These are phyloP conservation scores for Coniophora puteana DNA, from an alignment of 1,284 basidiomycete genomes.

Conservation along the genomic window DNA sequence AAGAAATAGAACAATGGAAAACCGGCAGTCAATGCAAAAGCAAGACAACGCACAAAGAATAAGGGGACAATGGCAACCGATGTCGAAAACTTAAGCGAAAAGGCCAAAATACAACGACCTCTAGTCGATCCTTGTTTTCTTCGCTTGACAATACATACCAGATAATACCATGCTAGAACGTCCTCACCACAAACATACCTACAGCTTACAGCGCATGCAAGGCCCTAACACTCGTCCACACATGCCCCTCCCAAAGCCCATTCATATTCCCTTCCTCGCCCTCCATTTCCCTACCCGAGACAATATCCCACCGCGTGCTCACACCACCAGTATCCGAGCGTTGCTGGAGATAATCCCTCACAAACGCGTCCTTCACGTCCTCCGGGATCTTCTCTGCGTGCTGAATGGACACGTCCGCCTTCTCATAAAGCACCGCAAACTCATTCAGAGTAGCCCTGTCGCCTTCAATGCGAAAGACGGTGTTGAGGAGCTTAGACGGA, in stretches of 20 bases:
- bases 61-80: no score
- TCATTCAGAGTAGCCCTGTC: slow-evolving; percentile 17
- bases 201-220: no score
- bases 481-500: slow-evolving; percentile 17
- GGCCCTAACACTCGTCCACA: not conserved
- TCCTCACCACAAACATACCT: no score
- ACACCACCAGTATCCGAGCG: not conserved
- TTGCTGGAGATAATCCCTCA: no score
- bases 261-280: not conserved
- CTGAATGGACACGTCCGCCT: slow-evolving; percentile 1
- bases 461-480: slow-evolving; percentile 23
- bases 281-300: not conserved
- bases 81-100: no score
- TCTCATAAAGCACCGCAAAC: slow-evolving; percentile 13
- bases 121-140: no score
- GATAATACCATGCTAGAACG: no score
- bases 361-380: not conserved
- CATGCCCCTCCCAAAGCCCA: not conserved
- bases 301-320: slow-evolving; percentile 1
- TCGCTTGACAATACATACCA: no score
- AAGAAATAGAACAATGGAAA: no score
- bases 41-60: no score
- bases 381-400: not conserved
- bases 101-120: no score
- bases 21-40: no score